Percentiles rank a stretch among this genome's conserved stretches.
Conservation (phyloP, 2,329 filamentous ascomycete genomes). For the Neonectria ditissima region DNA sequence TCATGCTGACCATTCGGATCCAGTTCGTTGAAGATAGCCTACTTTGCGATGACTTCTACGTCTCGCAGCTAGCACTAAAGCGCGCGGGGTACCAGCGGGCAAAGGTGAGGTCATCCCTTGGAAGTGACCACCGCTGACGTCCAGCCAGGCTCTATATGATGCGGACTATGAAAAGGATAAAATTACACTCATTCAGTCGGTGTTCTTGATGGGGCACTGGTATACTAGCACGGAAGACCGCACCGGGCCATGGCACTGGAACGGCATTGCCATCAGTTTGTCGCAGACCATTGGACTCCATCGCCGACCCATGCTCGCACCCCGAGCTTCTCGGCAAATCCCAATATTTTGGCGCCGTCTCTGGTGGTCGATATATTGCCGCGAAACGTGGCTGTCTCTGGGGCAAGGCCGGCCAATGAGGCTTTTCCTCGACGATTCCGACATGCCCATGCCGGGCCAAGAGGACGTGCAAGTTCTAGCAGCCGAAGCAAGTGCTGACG, state of each 20-base stretch:
- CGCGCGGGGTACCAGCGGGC: slow-evolving; percentile 25
- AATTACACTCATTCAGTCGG: slow-evolving; percentile 54
- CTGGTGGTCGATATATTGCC: slow-evolving; percentile 35
- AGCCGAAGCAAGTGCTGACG: not conserved
- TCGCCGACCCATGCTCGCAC: slow-evolving; percentile 31
- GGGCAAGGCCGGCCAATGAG: slow-evolving; percentile 31
- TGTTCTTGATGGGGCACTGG: slow-evolving; percentile 57
- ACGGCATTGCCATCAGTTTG: slow-evolving; percentile 56
- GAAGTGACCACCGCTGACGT: not conserved
- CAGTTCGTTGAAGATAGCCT: slow-evolving; percentile 17
- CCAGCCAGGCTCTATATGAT: slow-evolving; percentile 44
- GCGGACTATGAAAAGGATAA: slow-evolving; percentile 54
- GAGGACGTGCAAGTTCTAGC: slow-evolving; percentile 1
- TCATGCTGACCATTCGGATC: too few species aligned
- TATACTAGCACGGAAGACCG: slow-evolving; percentile 56
- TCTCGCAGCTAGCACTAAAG: slow-evolving; percentile 25
- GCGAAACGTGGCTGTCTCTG: slow-evolving; percentile 30
- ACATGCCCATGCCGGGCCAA: slow-evolving; percentile 2
- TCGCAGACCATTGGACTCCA: slow-evolving; percentile 58
- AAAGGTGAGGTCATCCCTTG: slow-evolving; percentile 10
- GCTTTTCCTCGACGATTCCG: slow-evolving; percentile 26
- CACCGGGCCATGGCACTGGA: slow-evolving; percentile 59
- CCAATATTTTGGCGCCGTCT: slow-evolving; percentile 25
- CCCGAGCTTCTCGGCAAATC: not conserved
- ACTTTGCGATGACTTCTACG: slow-evolving; percentile 11